phyloP scores from a whole-genome alignment of 1,284 basidiomycete species.

The Papiliotrema fonsecae region DNA sequence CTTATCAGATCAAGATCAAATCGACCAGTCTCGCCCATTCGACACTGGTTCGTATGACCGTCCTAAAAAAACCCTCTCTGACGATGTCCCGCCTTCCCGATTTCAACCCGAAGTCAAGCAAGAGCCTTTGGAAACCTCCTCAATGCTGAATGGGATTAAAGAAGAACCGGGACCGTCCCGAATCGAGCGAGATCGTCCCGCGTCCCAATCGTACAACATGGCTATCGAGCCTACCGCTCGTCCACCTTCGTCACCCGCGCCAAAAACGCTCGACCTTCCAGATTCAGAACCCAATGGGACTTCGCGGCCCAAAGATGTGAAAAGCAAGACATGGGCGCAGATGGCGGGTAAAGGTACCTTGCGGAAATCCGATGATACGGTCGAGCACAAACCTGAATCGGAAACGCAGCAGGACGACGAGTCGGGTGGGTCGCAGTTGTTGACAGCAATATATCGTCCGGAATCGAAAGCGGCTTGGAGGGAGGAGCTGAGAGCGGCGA shows the following conservation, averaged over 20 bases:
- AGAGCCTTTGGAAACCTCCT: too few species aligned
- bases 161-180: too few species aligned
- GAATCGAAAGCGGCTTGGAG: conserved; percentile 79
- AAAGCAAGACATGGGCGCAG: not conserved
- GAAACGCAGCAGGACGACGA: not conserved
- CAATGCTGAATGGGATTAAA: too few species aligned
- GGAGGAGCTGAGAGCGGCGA: conserved; percentile 53
- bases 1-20: conserved; percentile 15
- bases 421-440: conserved; percentile 46
- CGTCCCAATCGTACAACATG: conserved; percentile 14
- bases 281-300: conserved; percentile 6
- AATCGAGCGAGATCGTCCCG: too few species aligned
- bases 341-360: too few species aligned
- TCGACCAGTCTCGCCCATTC: conserved; percentile 1
- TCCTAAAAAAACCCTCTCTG: conserved; percentile 38
- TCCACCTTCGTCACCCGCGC: conserved; percentile 37
- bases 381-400: too few species aligned
- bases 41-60: conserved; percentile 25
- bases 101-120: conserved; percentile 3
- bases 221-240: conserved; percentile 12
- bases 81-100: conserved; percentile 25
- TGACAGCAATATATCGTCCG: conserved; percentile 81
- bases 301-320: not conserved
- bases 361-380: too few species aligned
- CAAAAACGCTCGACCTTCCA: conserved; percentile 19